Conservation (phyloP, 495 filamentous ascomycete species). For the Hamigera avellanea region DNA sequence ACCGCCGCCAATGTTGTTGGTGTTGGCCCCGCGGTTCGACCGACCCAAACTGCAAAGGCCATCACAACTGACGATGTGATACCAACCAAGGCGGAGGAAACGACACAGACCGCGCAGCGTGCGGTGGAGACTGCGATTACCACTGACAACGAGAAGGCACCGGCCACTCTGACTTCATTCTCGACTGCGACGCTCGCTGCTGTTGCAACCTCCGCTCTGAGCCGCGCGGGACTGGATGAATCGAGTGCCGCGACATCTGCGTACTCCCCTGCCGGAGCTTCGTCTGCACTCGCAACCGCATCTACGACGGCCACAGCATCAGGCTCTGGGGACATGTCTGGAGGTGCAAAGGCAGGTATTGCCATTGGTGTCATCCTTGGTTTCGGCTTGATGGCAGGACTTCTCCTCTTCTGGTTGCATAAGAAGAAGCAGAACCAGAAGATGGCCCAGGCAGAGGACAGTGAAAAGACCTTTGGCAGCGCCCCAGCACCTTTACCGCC, state of each 20-base stretch:
- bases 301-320: conserved; percentile 11
- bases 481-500: conserved; percentile 12
- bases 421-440: conserved; percentile 37
- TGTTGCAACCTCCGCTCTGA: conserved; percentile 1
- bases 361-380: conserved; percentile 64
- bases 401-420: conserved; percentile 55
- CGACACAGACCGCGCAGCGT: conserved; percentile 4
- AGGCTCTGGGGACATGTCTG: conserved; percentile 38
- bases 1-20: conserved; percentile 8
- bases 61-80: conserved; percentile 4
- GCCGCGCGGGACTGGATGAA: too few relatives aligned
- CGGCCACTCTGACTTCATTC: conserved; percentile 1
- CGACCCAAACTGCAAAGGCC: conserved; percentile 9
- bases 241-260: not conserved
- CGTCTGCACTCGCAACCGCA: conserved; percentile 10
- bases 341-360: conserved; percentile 71
- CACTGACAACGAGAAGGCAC: conserved; percentile 13
- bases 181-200: conserved; percentile 8
- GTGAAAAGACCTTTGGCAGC: conserved; percentile 39
- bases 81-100: conserved; percentile 5
- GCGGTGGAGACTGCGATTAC: conserved; percentile 3
- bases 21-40: conserved; percentile 10
- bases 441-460: conserved; percentile 44
- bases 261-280: conserved; percentile 4
- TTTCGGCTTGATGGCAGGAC: conserved; percentile 45